Evolutionary conservation across 2,329 filamentous ascomycete genomes (phyloP), one percentile per base, ranked within the genome.

Genomic region (Fusarium albidum): DNA sequence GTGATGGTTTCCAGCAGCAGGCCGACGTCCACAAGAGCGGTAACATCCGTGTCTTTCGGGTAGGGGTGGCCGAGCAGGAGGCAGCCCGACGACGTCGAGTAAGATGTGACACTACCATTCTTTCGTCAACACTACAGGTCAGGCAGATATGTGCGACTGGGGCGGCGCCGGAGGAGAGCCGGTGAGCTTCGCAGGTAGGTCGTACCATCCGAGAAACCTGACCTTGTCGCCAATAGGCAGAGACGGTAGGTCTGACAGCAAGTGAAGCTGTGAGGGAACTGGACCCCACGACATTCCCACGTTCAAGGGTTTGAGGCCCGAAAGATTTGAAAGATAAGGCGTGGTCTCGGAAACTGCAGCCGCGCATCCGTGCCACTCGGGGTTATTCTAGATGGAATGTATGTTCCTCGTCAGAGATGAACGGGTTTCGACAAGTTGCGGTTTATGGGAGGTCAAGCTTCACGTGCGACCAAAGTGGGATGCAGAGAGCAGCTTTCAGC

Each of bases 201-300:
- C 86, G 76, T 81, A 96, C 94, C 93, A 97, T 73, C 92, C 93
- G 43, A 98, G 75, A 72, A 98, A 96, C 56, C 94, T 88, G 55
- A 97, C 88, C 76, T 98, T 98, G n/a, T 86, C 83, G 33, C 84
- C 83, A 12, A 76, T 60, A n/a, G 76, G 68, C 41, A 77, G 76
- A 43, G 69, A 68, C 4, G 81, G 76, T 12, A 93, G 75, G 50
- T 82, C 77, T 12, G 83, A 84, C 48, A 94, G 78, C 54, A 92
- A 85, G 54, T 87, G 85, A 33, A 87, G 77, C 52, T 75, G 79
- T 17, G 87, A 88, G 7, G 91, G 83, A 27, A 84, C 75, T 25
- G 90, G 89, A 9, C 82, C 84, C 57, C 74, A 74, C 15, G 80
- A 82, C 82, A 84, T 84, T 45, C 29, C 54, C 45, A 40, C 41